A percentile compares a stretch with the other conserved stretches of the same genome.
phyloP scores from a whole-genome alignment of 2,329 filamentous ascomycete genomes.

The Aureobasidium sp. region DNA sequence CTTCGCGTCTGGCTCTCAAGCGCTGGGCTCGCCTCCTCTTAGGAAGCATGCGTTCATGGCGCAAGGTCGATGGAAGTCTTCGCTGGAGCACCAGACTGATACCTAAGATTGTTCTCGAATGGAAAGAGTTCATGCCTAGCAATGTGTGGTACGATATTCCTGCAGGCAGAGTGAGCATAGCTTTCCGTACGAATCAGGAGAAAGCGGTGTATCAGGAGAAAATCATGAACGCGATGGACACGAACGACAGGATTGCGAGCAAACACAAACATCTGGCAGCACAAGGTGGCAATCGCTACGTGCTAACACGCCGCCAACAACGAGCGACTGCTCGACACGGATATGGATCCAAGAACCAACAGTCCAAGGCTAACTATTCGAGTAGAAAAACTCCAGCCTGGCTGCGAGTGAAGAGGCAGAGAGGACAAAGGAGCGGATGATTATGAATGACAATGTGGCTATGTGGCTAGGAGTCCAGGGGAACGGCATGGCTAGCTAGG shows the following conservation, averaged over 20 bases:
- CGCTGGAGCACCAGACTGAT: constrained; percentile 17
- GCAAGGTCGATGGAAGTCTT: background rate
- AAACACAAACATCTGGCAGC: background rate
- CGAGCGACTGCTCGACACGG: background rate
- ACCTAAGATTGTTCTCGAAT: constrained; percentile 24
- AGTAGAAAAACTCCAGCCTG: background rate
- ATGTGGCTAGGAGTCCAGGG: background rate
- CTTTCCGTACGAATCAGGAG: constrained; percentile 1
- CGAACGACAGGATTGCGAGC: background rate
- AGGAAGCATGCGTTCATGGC: background rate
- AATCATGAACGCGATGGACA: background rate
- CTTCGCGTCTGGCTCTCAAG: constrained; percentile 16
- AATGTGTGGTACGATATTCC: constrained; percentile 25
- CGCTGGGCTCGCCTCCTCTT: constrained; percentile 27
- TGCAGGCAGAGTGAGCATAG: constrained; percentile 26
- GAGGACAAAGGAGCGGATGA: background rate
- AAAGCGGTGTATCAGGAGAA: background rate
- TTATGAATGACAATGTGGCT: background rate
- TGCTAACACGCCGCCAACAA: background rate
- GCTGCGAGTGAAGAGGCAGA: background rate
- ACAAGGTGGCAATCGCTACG: background rate
- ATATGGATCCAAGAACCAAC: background rate
- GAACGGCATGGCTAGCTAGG: background rate
- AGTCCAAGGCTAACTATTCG: background rate
- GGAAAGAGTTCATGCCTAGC: constrained; percentile 20